Evolutionary conservation across 768 basidiomycete genomes (phyloP), one percentile per base, ranked within the genome.

Genomic region (Kwoniella bestiolae): DNA sequence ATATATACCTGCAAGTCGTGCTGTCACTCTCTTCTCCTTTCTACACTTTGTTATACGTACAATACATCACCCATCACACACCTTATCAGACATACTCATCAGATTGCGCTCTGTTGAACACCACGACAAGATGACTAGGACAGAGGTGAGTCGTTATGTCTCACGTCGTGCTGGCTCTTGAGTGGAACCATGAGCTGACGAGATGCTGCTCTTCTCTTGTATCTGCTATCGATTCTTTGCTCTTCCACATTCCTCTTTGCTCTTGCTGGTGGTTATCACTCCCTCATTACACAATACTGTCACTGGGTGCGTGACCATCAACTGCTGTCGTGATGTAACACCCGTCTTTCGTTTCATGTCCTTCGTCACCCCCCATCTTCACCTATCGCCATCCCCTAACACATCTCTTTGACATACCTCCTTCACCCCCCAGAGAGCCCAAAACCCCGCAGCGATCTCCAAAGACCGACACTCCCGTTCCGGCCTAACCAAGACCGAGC

Each of bases 401-500:
- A n/a, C n/a, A n/a, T n/a, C n/a, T n/a, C n/a, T n/a, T n/a, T n/a
- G n/a, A n/a, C n/a, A n/a, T n/a, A n/a, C n/a, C n/a, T 29, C 57
- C n/a, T 18, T 5, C 64, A 52, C 44, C 34, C 21, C 26, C 28
- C 64, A 80, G 79, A 69, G 79, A 29, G 76, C 75, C 72, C 70
- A 73, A 68, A 68, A 70, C 70, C 75, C 77, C 34, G 69, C 69
- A 12, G 79, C 77, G 1, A 58, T 79, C 25, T 53, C 69, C 44
- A 80, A 80, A 57, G 79, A 80, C 65, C 65, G 68, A 7, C 71
- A 73, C 62, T 75, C 73, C 45, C 67, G 70, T 16, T 66, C 72
- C 4, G 68, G 72, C 32, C 67, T 80, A 9, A 87, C 88, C 76
- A 90, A 88, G 82, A 86, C 88, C 44, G 92, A 91, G 58, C 84